phyloP scores from a whole-genome alignment of 768 basidiomycete species.

The Exsudoporus frostii region DNA sequence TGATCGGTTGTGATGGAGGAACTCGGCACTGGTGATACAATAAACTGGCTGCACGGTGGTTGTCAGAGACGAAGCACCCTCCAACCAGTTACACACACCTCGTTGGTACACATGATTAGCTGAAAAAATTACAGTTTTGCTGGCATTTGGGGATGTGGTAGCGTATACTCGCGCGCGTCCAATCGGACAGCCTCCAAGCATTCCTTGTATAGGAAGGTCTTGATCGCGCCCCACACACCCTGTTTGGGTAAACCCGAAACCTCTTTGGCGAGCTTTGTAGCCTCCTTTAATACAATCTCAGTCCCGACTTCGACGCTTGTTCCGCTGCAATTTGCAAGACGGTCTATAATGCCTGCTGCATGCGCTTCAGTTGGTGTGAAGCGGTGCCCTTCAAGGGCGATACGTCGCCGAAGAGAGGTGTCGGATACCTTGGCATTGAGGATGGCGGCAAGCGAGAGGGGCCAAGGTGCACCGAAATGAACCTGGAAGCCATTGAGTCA shows the following conservation, averaged over 20 bases:
- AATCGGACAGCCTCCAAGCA: slow-evolving; percentile 41
- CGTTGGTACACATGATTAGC: background rate
- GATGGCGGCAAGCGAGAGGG: slow-evolving; percentile 64
- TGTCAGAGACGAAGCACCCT: slow-evolving; percentile 2
- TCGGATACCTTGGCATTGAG: slow-evolving; percentile 63
- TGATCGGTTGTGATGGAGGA: slow-evolving; percentile 10
- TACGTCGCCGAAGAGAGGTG: slow-evolving; percentile 58
- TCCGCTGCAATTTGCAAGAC: slow-evolving; percentile 38
- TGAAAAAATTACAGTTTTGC: slow-evolving; percentile 18
- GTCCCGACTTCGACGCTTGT: slow-evolving; percentile 48
- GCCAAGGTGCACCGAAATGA: slow-evolving; percentile 81
- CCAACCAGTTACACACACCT: slow-evolving; percentile 4
- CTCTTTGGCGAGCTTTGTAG: slow-evolving; percentile 56
- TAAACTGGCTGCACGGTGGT: background rate
- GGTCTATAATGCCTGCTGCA: slow-evolving; percentile 64
- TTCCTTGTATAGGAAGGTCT: slow-evolving; percentile 58
- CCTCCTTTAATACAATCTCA: slow-evolving; percentile 60
- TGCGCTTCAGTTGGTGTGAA: slow-evolving; percentile 74
- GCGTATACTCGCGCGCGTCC: slow-evolving; percentile 14
- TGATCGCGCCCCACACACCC: slow-evolving; percentile 74
- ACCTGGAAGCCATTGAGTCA: slow-evolving; percentile 40
- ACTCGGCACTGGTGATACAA: background rate
- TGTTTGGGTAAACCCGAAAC: slow-evolving; percentile 48
- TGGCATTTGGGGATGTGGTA: background rate
- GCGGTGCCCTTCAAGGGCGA: slow-evolving; percentile 76